Conservation (phyloP, 2,329 filamentous ascomycete genomes). For the Sphaceloma murrayae region DNA sequence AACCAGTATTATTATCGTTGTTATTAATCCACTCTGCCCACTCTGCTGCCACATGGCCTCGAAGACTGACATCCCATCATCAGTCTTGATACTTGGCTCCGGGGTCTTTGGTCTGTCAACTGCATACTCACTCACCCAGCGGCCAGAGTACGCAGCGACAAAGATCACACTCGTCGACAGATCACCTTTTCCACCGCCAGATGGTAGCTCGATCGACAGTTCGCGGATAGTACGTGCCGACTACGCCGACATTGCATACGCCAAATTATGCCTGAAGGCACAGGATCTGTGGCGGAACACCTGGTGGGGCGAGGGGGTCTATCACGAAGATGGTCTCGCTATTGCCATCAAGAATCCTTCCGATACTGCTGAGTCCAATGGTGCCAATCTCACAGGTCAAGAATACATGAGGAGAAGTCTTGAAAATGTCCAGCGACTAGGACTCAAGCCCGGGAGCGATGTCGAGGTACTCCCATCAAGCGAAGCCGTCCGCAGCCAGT, state of each 20-base stretch:
- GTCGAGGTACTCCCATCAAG: constrained; percentile 32
- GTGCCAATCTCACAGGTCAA: constrained; percentile 28
- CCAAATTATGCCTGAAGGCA: constrained; percentile 60
- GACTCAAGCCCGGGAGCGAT: constrained; percentile 29
- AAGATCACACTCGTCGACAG: constrained; percentile 51
- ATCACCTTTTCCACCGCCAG: constrained; percentile 47
- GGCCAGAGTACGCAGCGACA: constrained; percentile 43
- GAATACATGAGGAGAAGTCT: constrained; percentile 52
- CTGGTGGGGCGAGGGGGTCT: constrained; percentile 53
- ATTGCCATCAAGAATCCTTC: constrained; percentile 45
- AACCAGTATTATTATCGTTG: background rate
- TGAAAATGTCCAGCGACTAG: constrained; percentile 50
- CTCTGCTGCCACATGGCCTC: background rate
- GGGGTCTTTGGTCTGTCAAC: constrained; percentile 53
- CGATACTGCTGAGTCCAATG: constrained; percentile 31
- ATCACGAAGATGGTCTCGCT: constrained; percentile 59
- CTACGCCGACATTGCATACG: constrained; percentile 72
- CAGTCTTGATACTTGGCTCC: constrained; percentile 41
- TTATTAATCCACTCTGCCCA: background rate
- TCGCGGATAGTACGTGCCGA: constrained; percentile 60
- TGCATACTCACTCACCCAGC: constrained; percentile 59
- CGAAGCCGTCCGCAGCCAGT: constrained; percentile 32
- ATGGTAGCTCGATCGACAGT: constrained; percentile 44
- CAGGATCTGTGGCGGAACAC: constrained; percentile 59
- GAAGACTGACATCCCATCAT: constrained; percentile 28